Evolutionary conservation across 306 rosid genomes (phyloP).

Genomic region (Clitoria ternatea): DNA sequence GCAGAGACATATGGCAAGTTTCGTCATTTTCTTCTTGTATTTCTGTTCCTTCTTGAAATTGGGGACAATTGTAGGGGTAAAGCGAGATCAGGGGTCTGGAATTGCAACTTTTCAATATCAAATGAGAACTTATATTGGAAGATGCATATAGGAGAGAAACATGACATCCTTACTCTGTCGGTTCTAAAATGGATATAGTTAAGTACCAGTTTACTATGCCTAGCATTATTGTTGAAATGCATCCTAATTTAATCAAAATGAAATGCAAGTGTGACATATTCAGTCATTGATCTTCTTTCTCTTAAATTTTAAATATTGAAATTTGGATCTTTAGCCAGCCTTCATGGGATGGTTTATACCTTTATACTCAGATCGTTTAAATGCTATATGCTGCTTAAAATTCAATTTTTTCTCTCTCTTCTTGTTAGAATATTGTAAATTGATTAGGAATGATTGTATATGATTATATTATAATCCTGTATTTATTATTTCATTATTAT

Average conservation of each 20-base stretch:
- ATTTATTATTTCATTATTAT: too few relatives aligned
- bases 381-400: background rate
- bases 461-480: too few relatives aligned
- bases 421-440: too few relatives aligned
- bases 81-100: background rate
- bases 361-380: background rate
- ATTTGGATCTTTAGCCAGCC: background rate
- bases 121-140: background rate
- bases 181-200: background rate
- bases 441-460: too few relatives aligned
- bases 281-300: background rate
- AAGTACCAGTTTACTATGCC: background rate
- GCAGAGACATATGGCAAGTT: slow-evolving; percentile 68
- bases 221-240: background rate
- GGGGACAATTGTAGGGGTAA: background rate
- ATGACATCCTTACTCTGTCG: background rate
- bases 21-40: background rate
- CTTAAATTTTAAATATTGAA: background rate
- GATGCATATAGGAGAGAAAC: background rate
- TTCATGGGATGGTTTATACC: background rate
- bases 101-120: background rate
- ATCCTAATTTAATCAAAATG: background rate
- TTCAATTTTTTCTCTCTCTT: background rate
- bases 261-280: background rate
- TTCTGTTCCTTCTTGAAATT: background rate